phyloP scores from a whole-genome alignment of 2,329 filamentous ascomycete species.

The Hypomyces rosellus region DNA sequence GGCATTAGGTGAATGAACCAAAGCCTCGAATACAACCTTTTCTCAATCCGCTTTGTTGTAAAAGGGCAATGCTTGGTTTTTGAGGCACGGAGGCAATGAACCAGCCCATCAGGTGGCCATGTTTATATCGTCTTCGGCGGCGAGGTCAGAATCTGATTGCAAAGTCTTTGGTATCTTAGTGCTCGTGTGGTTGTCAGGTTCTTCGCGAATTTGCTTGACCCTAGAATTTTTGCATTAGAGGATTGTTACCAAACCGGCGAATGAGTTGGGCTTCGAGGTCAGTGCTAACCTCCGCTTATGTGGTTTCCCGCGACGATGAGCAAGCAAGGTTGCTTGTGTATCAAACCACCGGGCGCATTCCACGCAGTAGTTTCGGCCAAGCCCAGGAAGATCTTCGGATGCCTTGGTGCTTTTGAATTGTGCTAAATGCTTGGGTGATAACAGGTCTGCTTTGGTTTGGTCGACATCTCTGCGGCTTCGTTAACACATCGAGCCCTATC shows the following conservation, averaged over 20 bases:
- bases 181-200: conserved; percentile 77
- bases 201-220: conserved; percentile 73
- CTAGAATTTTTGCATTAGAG: conserved; percentile 39
- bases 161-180: conserved; percentile 76
- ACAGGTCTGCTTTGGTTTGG: conserved; percentile 79
- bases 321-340: conserved; percentile 65
- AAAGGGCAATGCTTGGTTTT: no score
- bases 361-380: conserved; percentile 81
- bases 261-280: background rate
- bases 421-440: conserved; percentile 70
- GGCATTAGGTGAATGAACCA: conserved; percentile 34
- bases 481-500: background rate
- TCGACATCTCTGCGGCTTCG: conserved; percentile 67
- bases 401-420: conserved; percentile 74
- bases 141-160: conserved; percentile 44
- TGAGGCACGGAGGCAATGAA: no score
- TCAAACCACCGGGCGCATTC: conserved; percentile 98
- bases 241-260: background rate
- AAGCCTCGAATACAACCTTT: background rate
- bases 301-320: conserved; percentile 80
- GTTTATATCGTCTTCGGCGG: conserved; percentile 23
- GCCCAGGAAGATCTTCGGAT: conserved; percentile 77
- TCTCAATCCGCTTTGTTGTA: no score
- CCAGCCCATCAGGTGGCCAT: conserved; percentile 21
- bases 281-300: conserved; percentile 69